Evolutionary conservation across 257 asterid species (phyloP).

Genomic region (Solanum appendiculatum): DNA sequence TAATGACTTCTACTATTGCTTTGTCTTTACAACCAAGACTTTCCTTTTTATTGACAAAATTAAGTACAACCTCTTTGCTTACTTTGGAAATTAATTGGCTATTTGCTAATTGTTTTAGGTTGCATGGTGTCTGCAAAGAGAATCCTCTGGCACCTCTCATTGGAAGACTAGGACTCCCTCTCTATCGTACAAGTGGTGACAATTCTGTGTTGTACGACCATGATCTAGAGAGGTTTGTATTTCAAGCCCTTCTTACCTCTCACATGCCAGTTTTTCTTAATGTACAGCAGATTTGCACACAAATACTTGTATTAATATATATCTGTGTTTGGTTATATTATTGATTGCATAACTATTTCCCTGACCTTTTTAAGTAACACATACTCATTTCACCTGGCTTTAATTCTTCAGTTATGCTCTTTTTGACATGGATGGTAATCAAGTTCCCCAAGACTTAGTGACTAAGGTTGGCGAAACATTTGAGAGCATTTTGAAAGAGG

Average conservation of each 20-base stretch:
- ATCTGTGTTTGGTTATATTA: background rate
- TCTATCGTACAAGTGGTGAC: conserved; percentile 95
- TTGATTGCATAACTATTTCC: background rate
- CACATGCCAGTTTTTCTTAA: background rate
- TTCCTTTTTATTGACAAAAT: background rate
- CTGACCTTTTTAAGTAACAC: background rate
- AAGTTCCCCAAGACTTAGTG: conserved; percentile 88
- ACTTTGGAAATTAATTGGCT: background rate
- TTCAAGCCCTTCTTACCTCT: background rate
- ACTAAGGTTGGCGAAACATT: conserved; percentile 78
- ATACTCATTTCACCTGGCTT: background rate
- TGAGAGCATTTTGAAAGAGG: conserved; percentile 87
- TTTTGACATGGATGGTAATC: conserved; percentile 80
- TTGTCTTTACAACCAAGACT: background rate
- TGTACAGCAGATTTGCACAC: background rate
- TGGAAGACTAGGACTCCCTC: conserved; percentile 89
- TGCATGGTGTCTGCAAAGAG: conserved; percentile 94
- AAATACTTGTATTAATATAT: background rate
- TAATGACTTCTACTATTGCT: conserved; percentile 6
- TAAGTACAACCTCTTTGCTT: background rate
- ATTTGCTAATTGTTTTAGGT: conserved; percentile 35
- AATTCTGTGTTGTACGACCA: conserved; percentile 96
- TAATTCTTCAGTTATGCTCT: conserved; percentile 71
- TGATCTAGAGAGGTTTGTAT: conserved; percentile 79
- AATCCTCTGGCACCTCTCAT: conserved; percentile 90